Percentiles rank a stretch among this genome's conserved stretches.
Evolutionary conservation across 1,284 basidiomycete genomes (phyloP).

Genomic region (Sporisorium sorghi): DNA sequence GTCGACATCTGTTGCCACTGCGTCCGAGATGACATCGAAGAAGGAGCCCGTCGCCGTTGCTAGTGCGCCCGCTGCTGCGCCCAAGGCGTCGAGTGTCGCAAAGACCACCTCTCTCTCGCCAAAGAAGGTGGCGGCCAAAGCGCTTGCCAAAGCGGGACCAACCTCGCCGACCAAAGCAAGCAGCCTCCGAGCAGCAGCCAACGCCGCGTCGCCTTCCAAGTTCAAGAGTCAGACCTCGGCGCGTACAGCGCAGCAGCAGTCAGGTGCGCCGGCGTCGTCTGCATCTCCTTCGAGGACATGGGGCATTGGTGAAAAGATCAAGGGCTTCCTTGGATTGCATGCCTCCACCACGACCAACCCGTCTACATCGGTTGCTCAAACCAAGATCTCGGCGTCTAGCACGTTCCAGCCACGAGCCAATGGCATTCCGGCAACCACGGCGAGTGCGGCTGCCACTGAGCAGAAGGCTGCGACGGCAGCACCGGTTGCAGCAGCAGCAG

Average conservation of each 20-base stretch:
- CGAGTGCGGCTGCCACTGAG: conserved; percentile 3
- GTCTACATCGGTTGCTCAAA: conserved; percentile 27
- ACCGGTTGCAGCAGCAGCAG: not conserved
- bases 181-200: conserved; percentile 39
- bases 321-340: conserved; percentile 57
- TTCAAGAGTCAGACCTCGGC: conserved; percentile 23
- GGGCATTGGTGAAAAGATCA: conserved; percentile 59
- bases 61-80: conserved; percentile 3
- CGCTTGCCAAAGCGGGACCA: conserved; percentile 35
- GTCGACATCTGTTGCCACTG: not conserved
- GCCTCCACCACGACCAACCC: conserved; percentile 31
- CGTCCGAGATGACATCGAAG: not conserved
- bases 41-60: conserved; percentile 5
- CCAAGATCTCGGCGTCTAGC: conserved; percentile 40
- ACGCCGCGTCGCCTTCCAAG: conserved; percentile 37
- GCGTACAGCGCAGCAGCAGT: conserved; percentile 23
- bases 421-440: conserved; percentile 10
- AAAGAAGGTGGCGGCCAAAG: conserved; percentile 48
- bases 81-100: conserved; percentile 15
- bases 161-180: conserved; percentile 47
- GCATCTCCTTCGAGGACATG: conserved; percentile 40
- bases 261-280: conserved; percentile 24
- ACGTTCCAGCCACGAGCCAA: conserved; percentile 37
- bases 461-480: conserved; percentile 9
- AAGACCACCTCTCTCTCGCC: conserved; percentile 40